Evolutionary conservation across 768 basidiomycete genomes (phyloP), one percentile per base, ranked within the genome.

Genomic region (Suillus brevipes): DNA sequence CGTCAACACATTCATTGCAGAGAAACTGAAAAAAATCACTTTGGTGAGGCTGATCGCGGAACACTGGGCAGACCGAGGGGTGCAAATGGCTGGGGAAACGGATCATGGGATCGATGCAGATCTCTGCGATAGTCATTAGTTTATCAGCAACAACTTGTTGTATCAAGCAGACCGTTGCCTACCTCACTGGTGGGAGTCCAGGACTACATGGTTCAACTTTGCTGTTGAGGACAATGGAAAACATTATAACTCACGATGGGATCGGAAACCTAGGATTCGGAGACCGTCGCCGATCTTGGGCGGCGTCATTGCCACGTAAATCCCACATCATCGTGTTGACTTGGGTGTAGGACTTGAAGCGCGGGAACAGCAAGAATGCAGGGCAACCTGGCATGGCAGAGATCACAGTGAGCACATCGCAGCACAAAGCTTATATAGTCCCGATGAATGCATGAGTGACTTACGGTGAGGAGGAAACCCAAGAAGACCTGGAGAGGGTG

Each of bases 321-420:
- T 76, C 76, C 75, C 73, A 78, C 75, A 60, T 70, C 69, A 60
- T 66, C 25, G 73, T 28, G 36, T 76, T 75, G n/a, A 76, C 64
- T 49, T 78, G 72, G 7, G 72, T 78, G 31, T 78, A 78, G 52
- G 75, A 66, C 52, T 70, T 78, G 6, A 77, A 75, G 68, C 73
- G 77, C 13, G 75, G 76, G 55, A 76, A 78, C 60, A 64, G 73
- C 3, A 74, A 69, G 37, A 78, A 63, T 52, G 70, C 18, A 23
- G 76, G 73, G 65, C 75, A 76, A 65, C 75, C 67, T 62, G 76
- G 65, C 75, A 76, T 76, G 66, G 42, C 40, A 67, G 45, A 58
- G 66, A 65, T 60, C 61, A 62, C 64, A 13, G 53, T 49, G 66
- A 55, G 56, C 31, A 25, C 12, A 56, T 64, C 28, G 13, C 31